Percentiles rank a stretch among this genome's conserved stretches.
Evolutionary conservation across 768 basidiomycete genomes (phyloP).

Genomic region (Mycena kentingensis): DNA sequence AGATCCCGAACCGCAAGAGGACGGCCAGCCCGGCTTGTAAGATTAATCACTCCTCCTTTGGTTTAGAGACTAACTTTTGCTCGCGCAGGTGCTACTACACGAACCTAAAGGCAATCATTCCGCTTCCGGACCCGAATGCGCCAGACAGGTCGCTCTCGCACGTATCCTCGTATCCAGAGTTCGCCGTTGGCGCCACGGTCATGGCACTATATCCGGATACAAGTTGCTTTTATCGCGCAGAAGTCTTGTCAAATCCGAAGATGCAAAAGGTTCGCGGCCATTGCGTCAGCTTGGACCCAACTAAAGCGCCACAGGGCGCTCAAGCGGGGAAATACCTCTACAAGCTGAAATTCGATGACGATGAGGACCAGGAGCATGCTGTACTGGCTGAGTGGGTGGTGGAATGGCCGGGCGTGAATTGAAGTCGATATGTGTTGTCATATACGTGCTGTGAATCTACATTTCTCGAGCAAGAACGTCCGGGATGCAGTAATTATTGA

Average conservation of each 20-base stretch:
- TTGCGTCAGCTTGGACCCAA: neutral
- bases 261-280: slow-evolving; percentile 35
- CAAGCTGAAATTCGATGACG: slow-evolving; percentile 86
- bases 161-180: slow-evolving; percentile 70
- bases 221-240: slow-evolving; percentile 87
- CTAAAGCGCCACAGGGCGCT: slow-evolving; percentile 25
- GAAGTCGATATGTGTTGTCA: slow-evolving; percentile 15
- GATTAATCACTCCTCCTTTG: slow-evolving; percentile 15
- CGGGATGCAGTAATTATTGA: slow-evolving; percentile 20
- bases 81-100: slow-evolving; percentile 63
- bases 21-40: slow-evolving; percentile 68
- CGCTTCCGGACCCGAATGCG: slow-evolving; percentile 74
- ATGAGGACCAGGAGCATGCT: slow-evolving; percentile 78
- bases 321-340: slow-evolving; percentile 58
- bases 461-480: slow-evolving; percentile 12
- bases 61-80: slow-evolving; percentile 15
- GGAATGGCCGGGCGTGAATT: slow-evolving; percentile 62
- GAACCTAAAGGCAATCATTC: slow-evolving; percentile 70
- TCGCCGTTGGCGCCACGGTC: slow-evolving; percentile 69
- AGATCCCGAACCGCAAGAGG: slow-evolving; percentile 82
- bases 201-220: slow-evolving; percentile 92
- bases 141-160: slow-evolving; percentile 60
- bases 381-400: slow-evolving; percentile 82
- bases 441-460: slow-evolving; percentile 22
- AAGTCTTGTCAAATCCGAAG: slow-evolving; percentile 71